phyloP scores from a whole-genome alignment of 164 flowering plant species.

The Litsea cubeba region DNA sequence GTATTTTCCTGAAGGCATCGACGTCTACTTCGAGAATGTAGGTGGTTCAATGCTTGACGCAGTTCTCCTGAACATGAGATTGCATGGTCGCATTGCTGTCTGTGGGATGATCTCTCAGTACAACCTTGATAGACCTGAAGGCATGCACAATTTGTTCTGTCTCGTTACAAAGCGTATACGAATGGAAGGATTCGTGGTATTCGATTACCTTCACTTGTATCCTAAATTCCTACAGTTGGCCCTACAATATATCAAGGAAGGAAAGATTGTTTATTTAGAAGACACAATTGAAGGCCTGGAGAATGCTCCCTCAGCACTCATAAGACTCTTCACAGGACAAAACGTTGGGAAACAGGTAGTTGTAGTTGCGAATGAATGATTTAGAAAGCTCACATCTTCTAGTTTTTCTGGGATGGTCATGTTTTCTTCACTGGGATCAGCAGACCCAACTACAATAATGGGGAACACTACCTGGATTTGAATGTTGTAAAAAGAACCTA shows the following conservation, averaged over 20 bases:
- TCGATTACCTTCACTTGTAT: slow-evolving; percentile 24
- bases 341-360: slow-evolving; percentile 32
- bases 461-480: too few relatives aligned
- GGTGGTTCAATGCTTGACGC: slow-evolving; percentile 47
- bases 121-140: slow-evolving; percentile 28
- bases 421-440: too few relatives aligned
- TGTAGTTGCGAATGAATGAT: slow-evolving; percentile 17
- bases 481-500: too few relatives aligned
- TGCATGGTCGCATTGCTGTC: slow-evolving; percentile 22
- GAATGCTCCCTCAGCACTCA: slow-evolving; percentile 22
- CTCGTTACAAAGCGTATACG: too few relatives aligned
- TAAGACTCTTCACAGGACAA: slow-evolving; percentile 22
- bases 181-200: slow-evolving; percentile 30
- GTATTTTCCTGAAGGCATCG: slow-evolving; percentile 31
- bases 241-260: slow-evolving; percentile 22
- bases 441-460: too few relatives aligned
- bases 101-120: slow-evolving; percentile 43
- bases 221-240: slow-evolving; percentile 27
- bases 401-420: too few relatives aligned
- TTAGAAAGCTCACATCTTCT: background rate
- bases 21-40: slow-evolving; percentile 38
- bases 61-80: slow-evolving; percentile 33
- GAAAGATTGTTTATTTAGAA: slow-evolving; percentile 27
- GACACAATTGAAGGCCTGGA: slow-evolving; percentile 28
- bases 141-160: slow-evolving; percentile 29